Conservation (phyloP, 2,329 filamentous ascomycete species). For the Immersiporthe knoxdaviesiana region DNA sequence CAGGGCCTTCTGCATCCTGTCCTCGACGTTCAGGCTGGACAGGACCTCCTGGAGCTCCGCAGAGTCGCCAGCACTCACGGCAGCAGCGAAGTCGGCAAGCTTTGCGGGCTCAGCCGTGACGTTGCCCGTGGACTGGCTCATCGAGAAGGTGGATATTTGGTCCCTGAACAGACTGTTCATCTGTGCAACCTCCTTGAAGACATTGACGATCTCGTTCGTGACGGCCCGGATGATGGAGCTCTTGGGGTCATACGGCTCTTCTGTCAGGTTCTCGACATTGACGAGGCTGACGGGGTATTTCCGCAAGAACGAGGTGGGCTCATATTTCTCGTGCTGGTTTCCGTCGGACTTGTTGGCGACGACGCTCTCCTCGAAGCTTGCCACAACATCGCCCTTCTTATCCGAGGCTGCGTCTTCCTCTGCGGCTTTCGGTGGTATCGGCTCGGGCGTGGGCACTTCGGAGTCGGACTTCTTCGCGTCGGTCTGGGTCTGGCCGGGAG, state of each 20-base stretch:
- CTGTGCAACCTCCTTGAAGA: slow-evolving; percentile 94
- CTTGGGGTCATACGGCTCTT: slow-evolving; percentile 89
- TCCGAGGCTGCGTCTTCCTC: slow-evolving; percentile 61
- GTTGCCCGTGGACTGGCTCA: slow-evolving; percentile 92
- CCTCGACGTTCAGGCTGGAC: slow-evolving; percentile 86
- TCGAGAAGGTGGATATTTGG: slow-evolving; percentile 95
- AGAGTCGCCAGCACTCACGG: slow-evolving; percentile 92
- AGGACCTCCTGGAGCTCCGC: slow-evolving; percentile 91
- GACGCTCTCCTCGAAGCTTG: slow-evolving; percentile 88
- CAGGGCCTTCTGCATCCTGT: slow-evolving; percentile 87
- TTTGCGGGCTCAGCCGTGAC: slow-evolving; percentile 94
- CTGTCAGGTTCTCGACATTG: slow-evolving; percentile 89
- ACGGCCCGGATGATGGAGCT: slow-evolving; percentile 87
- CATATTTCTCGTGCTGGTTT: slow-evolving; percentile 62
- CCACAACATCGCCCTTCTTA: slow-evolving; percentile 91
- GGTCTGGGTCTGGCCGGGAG: slow-evolving; percentile 58
- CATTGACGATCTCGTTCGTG: slow-evolving; percentile 97
- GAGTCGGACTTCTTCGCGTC: slow-evolving; percentile 56
- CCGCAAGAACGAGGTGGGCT: slow-evolving; percentile 87
- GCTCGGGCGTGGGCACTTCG: slow-evolving; percentile 57
- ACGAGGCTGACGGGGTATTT: slow-evolving; percentile 93
- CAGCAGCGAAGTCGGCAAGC: slow-evolving; percentile 94
- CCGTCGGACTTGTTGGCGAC: slow-evolving; percentile 62
- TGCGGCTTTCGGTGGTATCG: slow-evolving; percentile 57
- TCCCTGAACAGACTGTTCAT: slow-evolving; percentile 96